These are phyloP conservation scores for Smallanthus sonchifolius DNA, from an alignment of 129 eudicot genomes.

Conservation along the genomic window DNA sequence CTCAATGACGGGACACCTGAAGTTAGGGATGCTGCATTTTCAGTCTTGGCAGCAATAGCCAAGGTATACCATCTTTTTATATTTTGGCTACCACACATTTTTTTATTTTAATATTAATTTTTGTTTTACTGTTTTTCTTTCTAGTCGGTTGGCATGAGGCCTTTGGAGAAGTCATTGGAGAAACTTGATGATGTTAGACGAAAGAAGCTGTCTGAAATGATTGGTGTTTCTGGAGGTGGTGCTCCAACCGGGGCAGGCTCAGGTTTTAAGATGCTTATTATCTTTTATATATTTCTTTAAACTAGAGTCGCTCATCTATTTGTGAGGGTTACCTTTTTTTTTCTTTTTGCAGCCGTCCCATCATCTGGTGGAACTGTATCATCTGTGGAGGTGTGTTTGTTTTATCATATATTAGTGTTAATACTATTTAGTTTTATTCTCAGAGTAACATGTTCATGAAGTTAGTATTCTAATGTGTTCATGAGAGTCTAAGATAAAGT, in stretches of 20 bases:
- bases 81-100: background rate
- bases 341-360: conserved; percentile 30
- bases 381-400: conserved; percentile 48
- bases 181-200: conserved; percentile 93
- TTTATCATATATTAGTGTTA: background rate
- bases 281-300: background rate
- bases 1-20: conserved; percentile 99
- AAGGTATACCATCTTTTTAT: conserved; percentile 42
- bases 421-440: background rate
- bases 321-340: background rate
- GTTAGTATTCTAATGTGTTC: background rate
- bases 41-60: conserved; percentile 92
- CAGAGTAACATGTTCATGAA: background rate
- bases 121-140: conserved; percentile 11
- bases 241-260: conserved; percentile 44
- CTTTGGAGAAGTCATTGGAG: conserved; percentile 92
- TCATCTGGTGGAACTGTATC: conserved; percentile 56
- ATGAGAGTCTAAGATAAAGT: conserved; percentile 3
- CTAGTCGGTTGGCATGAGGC: conserved; percentile 97
- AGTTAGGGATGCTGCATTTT: conserved; percentile 98
- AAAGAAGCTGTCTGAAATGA: conserved; percentile 96
- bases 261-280: conserved; percentile 39
- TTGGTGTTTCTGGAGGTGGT: conserved; percentile 77
- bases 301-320: background rate
- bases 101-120: background rate